Evolutionary conservation across 2,329 filamentous ascomycete genomes (phyloP).

Genomic region (Penicillium paneum): DNA sequence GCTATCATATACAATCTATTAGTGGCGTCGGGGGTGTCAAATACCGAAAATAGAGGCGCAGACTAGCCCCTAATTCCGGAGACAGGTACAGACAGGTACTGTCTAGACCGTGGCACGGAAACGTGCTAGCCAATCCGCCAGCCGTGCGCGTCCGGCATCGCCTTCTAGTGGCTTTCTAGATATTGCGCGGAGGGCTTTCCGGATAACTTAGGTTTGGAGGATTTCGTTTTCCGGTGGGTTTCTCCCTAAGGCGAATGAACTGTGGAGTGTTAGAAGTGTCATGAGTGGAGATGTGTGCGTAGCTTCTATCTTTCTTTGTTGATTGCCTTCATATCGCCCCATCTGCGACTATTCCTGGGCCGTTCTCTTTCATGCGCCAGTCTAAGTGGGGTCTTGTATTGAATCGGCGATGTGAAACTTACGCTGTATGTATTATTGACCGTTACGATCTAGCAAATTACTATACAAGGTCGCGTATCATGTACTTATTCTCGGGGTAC

Average conservation of each 20-base stretch:
- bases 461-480: neutral
- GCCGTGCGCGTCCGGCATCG: neutral
- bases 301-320: slow-evolving; percentile 7
- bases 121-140: slow-evolving; percentile 7
- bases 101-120: slow-evolving; percentile 18
- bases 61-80: slow-evolving; percentile 7
- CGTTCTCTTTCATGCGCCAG: neutral
- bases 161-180: slow-evolving; percentile 6
- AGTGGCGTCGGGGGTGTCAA: slow-evolving; percentile 15
- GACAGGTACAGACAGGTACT: slow-evolving; percentile 5
- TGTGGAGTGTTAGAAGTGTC: slow-evolving; percentile 10
- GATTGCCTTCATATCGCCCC: neutral
- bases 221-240: neutral
- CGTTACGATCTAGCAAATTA: slow-evolving; percentile 1
- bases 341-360: neutral
- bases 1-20: neutral
- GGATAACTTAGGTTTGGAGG: slow-evolving; percentile 5
- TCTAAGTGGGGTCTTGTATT: slow-evolving; percentile 2
- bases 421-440: neutral
- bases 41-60: slow-evolving; percentile 7
- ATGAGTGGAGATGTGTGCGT: neutral
- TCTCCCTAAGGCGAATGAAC: neutral
- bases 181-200: slow-evolving; percentile 11
- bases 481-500: neutral
- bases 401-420: neutral